phyloP scores from a whole-genome alignment of 352 stramenopile species.

The Globisporangium orthogonon region DNA sequence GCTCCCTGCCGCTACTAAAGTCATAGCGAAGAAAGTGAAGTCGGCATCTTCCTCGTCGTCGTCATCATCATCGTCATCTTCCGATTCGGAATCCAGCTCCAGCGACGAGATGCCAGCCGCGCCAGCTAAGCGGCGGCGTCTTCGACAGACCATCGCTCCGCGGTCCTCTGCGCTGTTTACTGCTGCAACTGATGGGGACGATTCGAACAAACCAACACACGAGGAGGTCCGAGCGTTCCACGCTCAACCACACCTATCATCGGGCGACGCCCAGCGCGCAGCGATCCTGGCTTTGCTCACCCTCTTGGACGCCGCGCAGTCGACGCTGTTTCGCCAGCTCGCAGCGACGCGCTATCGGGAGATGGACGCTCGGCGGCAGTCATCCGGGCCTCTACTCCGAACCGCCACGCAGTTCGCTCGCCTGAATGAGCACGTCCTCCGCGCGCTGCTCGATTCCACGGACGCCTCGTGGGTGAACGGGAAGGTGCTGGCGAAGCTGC shows the following conservation, averaged over 20 bases:
- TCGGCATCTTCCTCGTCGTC: not conserved
- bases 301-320: slow-evolving; percentile 33
- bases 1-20: not conserved
- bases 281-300: slow-evolving; percentile 27
- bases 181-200: not conserved
- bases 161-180: not conserved
- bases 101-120: slow-evolving; percentile 2
- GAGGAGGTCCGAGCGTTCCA: not conserved
- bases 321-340: slow-evolving; percentile 20
- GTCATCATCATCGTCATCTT: not conserved
- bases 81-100: not conserved
- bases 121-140: slow-evolving; percentile 10
- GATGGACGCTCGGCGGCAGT: not conserved
- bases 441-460: slow-evolving; percentile 21
- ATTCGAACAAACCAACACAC: not conserved
- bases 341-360: not conserved
- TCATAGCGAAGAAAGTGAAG: not conserved
- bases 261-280: slow-evolving; percentile 22
- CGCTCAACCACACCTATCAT: slow-evolving; percentile 25
- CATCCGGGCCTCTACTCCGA: not conserved
- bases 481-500: slow-evolving; percentile 33
- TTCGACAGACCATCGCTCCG: slow-evolving; percentile 5
- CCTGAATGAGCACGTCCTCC: slow-evolving; percentile 8
- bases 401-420: not conserved
- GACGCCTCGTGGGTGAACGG: slow-evolving; percentile 29